Conservation (phyloP, 164 flowering plant species). For the Tinospora cordifolia region DNA sequence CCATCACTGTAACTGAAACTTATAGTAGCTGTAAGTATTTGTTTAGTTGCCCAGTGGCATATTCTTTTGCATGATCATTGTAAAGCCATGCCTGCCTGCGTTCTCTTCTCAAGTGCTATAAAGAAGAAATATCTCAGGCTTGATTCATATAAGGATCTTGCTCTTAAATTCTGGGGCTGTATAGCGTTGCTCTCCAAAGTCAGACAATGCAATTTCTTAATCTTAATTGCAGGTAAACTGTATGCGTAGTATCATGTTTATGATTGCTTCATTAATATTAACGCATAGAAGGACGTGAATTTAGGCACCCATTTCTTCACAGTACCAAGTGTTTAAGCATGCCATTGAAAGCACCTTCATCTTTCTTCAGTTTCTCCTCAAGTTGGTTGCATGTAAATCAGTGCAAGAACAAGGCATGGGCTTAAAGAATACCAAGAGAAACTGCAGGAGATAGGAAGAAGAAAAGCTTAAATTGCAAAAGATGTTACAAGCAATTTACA, state of each 20-base stretch:
- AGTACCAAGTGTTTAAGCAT: no score
- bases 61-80: conserved; percentile 31
- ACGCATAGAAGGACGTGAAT: no score
- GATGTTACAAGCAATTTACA: conserved; percentile 25
- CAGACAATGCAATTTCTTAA: background rate
- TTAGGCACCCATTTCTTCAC: no score
- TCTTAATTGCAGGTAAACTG: background rate
- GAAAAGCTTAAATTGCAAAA: conserved; percentile 16
- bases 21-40: conserved; percentile 11
- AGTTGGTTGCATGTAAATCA: no score
- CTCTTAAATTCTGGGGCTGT: conserved; percentile 14
- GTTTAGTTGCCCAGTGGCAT: conserved; percentile 21
- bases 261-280: background rate
- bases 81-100: conserved; percentile 18
- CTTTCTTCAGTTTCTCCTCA: no score
- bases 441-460: background rate
- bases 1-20: conserved; percentile 4
- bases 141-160: conserved; percentile 7
- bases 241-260: background rate
- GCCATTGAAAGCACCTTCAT: no score
- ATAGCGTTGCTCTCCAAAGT: background rate
- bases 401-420: background rate
- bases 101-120: conserved; percentile 26
- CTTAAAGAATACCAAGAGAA: background rate
- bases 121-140: conserved; percentile 24